A percentile compares a stretch with the other conserved stretches of the same genome.
phyloP scores from a whole-genome alignment of 257 asterid genomes.

The Solanum habrochaites region DNA sequence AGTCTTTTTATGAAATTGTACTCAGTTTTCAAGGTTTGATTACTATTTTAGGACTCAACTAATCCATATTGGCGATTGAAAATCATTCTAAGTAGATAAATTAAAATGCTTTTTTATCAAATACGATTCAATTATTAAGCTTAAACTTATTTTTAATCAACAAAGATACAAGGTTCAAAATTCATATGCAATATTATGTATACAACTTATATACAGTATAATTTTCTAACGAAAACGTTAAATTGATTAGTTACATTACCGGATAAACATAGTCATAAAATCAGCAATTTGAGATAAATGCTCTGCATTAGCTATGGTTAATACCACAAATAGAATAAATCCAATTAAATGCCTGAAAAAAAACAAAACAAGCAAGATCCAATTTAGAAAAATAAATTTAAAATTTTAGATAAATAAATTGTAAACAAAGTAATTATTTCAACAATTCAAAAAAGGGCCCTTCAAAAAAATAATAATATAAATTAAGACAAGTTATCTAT shows the following conservation, averaged over 20 bases:
- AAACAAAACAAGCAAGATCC: background rate
- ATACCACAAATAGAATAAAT: constrained; percentile 55
- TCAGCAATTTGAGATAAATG: constrained; percentile 63
- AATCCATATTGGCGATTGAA: background rate
- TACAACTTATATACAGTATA: background rate
- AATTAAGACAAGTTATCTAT: background rate
- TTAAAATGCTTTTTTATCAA: background rate
- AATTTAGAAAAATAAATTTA: background rate
- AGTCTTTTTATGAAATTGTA: background rate
- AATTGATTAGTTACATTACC: constrained; percentile 20
- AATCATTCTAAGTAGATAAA: background rate
- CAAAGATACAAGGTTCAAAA: background rate
- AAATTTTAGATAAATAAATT: background rate
- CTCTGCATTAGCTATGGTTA: constrained; percentile 48
- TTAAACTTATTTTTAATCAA: background rate
- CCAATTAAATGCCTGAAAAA: constrained; percentile 81
- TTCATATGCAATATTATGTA: background rate
- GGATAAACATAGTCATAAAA: constrained; percentile 59
- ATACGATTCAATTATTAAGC: background rate
- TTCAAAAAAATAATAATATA: no score
- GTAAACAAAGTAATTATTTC: background rate
- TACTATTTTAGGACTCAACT: background rate
- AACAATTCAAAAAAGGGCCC: background rate
- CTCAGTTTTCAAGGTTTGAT: background rate
- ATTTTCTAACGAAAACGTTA: background rate